Percentiles rank a stretch among this genome's conserved stretches.
phyloP scores from a whole-genome alignment of 805 yeast genomes.

The Metschnikowia dekortorum region DNA sequence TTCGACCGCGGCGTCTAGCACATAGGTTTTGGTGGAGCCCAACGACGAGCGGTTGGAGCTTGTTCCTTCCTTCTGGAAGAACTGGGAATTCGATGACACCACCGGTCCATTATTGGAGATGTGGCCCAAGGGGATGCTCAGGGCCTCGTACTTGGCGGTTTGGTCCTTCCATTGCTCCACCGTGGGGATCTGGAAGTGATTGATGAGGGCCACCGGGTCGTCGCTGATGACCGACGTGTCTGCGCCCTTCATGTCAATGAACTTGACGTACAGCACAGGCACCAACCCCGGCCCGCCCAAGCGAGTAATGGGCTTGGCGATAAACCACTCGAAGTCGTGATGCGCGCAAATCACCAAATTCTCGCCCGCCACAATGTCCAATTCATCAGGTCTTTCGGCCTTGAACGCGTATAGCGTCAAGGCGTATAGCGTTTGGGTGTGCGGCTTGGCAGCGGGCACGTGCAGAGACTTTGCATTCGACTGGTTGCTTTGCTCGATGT shows the following conservation, averaged over 20 bases:
- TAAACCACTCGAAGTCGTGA: conserved; percentile 95
- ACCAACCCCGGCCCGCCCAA: conserved; percentile 97
- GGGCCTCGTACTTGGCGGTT: conserved; percentile 89
- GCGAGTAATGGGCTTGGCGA: conserved; percentile 92
- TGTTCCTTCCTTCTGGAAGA: conserved; percentile 24
- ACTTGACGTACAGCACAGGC: conserved; percentile 84
- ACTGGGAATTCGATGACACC: conserved; percentile 34
- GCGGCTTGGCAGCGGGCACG: conserved; percentile 15
- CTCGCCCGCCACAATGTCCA: conserved; percentile 81
- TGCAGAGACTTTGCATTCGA: conserved; percentile 19
- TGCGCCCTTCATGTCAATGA: conserved; percentile 63
- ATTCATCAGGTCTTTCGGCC: conserved; percentile 82
- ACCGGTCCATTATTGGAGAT: conserved; percentile 31
- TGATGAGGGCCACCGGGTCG: conserved; percentile 49
- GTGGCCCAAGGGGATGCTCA: conserved; percentile 68
- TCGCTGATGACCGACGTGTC: conserved; percentile 37
- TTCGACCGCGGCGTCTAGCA: conserved; percentile 70
- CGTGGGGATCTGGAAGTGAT: conserved; percentile 71
- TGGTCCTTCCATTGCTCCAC: conserved; percentile 94
- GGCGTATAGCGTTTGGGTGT: conserved; percentile 64
- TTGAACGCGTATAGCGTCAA: conserved; percentile 79
- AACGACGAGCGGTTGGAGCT: conserved; percentile 30
- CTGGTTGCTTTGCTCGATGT: conserved; percentile 16
- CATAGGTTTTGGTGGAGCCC: conserved; percentile 29
- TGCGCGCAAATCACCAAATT: conserved; percentile 92